Base-by-base conservation (phyloP, 148 eudicot genomes). In the Salicornia ramosissima region DNA sequence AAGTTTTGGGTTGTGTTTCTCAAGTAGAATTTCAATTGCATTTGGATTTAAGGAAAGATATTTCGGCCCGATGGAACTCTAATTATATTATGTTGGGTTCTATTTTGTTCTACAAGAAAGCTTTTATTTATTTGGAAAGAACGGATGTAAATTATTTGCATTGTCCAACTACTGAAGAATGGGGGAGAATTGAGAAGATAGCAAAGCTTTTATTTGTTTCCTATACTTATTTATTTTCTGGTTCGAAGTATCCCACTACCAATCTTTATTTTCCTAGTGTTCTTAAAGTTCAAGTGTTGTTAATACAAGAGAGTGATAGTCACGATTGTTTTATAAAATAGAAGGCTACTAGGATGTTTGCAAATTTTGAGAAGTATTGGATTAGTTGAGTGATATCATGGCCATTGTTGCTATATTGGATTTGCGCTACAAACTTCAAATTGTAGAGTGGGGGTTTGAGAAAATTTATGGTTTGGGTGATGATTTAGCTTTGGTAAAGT, bases 361-460 rank as follows among this genome's bases (percentile, higher is more conserved):
- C 18, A 1, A 43, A 43, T 28, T 43, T 57, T 57, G 54, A 70
- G 16, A 57, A 57, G 1, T 70, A 70, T 57, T 57, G 65, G 33
- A 13, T 9, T 36, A 18, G 2, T 57, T 56, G 43, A 42, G 39
- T 7, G 28, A 4, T 1, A 29, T 42, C 18, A 42, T 70, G 53
- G 53, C 39, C 0, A 42, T 70, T 28, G 54, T 10, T 16, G 42
- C 33, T 12, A 4, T 70, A 8, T 56, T 56, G n/a, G 73, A 70
- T 42, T 40, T 54, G 19, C 53, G 73, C 3, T 57, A 56, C 21
- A 57, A 56, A 14, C 16, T 70, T 9, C 24, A 26, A 5, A n/a
- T 70, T 28, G 73, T 26, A n/a, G n/a, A n/a, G n/a, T n/a, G n/a
- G n/a, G n/a, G n/a, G n/a, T n/a, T n/a, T n/a, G n/a, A n/a, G n/a